These are phyloP conservation scores for Leishmania gerbilli DNA, from an alignment of 208 protist species.

Conservation along the genomic window DNA sequence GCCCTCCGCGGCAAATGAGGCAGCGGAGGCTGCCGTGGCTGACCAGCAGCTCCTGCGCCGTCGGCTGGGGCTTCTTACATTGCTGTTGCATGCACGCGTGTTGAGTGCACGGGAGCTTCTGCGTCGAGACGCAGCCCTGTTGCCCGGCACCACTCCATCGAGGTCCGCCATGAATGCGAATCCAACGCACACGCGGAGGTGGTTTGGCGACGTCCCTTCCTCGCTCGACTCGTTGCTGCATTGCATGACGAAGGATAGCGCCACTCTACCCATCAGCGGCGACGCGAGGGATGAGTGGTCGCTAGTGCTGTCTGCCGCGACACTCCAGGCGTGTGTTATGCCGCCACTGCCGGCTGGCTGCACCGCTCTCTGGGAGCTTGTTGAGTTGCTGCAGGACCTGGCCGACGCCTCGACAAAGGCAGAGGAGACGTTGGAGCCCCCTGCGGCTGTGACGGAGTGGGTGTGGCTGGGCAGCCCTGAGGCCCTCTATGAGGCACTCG, in stretches of 20 bases:
- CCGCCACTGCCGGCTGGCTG: conserved; percentile 22
- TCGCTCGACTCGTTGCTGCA: conserved; percentile 18
- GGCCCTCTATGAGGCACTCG: conserved; percentile 36
- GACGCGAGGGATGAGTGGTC: conserved; percentile 19
- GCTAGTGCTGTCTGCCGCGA: conserved; percentile 4
- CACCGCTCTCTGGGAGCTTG: conserved; percentile 42
- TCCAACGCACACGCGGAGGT: neutral
- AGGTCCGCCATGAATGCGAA: neutral
- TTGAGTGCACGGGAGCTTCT: conserved; percentile 4
- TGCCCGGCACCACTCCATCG: neutral
- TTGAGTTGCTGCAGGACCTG: conserved; percentile 46
- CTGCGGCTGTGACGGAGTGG: conserved; percentile 30
- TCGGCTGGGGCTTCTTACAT: conserved; percentile 25
- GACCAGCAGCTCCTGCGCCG: conserved; percentile 16
- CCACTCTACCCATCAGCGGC: neutral
- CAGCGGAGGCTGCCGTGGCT: conserved; percentile 16
- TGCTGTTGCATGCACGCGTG: conserved; percentile 22
- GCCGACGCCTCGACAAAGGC: neutral
- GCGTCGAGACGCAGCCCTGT: neutral
- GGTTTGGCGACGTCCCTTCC: conserved; percentile 7
- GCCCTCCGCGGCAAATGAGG: neutral
- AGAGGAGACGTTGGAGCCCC: neutral
- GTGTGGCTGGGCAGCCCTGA: conserved; percentile 58
- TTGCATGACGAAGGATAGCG: conserved; percentile 5
- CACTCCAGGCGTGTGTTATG: conserved; percentile 6